phyloP scores from a whole-genome alignment of 306 rosid species.

The Arachis hypogaea region DNA sequence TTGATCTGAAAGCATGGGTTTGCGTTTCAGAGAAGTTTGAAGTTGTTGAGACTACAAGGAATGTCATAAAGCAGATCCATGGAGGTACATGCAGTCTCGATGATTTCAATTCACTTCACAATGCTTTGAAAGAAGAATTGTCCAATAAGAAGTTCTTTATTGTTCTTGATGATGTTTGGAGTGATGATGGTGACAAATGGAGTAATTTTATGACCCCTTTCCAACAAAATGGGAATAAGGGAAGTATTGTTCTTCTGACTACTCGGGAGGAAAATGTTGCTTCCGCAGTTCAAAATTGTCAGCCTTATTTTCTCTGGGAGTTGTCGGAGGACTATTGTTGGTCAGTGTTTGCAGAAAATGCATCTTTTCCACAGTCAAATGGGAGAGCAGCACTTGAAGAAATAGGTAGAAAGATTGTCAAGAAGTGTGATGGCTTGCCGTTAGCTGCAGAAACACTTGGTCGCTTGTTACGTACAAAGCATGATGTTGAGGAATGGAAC shows the following conservation, averaged over 20 bases:
- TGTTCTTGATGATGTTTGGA: constrained; percentile 28
- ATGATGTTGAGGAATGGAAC: constrained; percentile 1
- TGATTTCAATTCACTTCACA: neutral
- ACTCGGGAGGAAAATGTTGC: too few relatives aligned
- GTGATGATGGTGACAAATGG: neutral
- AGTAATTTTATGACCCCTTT: constrained; percentile 1
- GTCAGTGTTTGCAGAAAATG: neutral
- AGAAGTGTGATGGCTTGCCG: constrained; percentile 47
- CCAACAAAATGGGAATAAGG: neutral
- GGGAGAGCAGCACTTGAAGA: neutral
- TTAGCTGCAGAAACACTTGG: constrained; percentile 42
- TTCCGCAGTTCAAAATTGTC: neutral
- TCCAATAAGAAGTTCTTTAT: neutral
- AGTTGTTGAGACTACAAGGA: neutral
- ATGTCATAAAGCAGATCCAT: neutral
- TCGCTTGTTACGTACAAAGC: neutral
- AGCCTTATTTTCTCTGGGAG: too few relatives aligned
- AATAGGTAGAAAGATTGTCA: neutral
- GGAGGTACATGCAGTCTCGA: neutral
- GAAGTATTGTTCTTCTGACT: neutral
- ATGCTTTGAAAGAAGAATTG: constrained; percentile 1
- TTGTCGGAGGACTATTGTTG: too few relatives aligned
- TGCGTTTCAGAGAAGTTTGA: neutral
- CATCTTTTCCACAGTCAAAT: neutral
- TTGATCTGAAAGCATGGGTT: constrained; percentile 8